phyloP scores from a whole-genome alignment of 306 rosid genomes.

The Citrullus amarus region DNA sequence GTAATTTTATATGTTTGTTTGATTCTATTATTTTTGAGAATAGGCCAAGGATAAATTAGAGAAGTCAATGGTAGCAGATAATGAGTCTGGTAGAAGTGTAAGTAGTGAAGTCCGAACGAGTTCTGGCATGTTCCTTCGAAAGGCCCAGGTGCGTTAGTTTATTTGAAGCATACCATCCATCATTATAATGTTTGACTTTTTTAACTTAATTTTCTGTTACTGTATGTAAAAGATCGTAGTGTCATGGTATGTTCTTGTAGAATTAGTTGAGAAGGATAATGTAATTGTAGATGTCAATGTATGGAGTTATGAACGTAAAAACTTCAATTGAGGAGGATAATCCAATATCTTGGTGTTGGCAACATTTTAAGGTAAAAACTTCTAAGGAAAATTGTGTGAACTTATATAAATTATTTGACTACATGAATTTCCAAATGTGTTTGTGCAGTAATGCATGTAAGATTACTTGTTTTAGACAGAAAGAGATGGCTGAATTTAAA shows the following conservation, averaged over 20 bases:
- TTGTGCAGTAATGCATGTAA: not conserved
- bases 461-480: not conserved
- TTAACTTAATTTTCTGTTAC: not conserved
- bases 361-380: not conserved
- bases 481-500: not conserved
- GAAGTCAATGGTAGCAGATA: conserved; percentile 93
- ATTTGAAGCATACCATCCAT: not conserved
- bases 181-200: not conserved
- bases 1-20: not conserved
- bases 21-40: conserved; percentile 1
- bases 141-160: conserved; percentile 48
- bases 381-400: not conserved
- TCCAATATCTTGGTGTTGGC: not conserved
- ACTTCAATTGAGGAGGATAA: too few species aligned
- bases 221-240: not conserved
- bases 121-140: conserved; percentile 84
- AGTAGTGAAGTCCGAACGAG: conserved; percentile 84
- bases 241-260: not conserved
- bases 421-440: not conserved
- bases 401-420: not conserved
- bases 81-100: conserved; percentile 80
- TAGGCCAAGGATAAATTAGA: conserved; percentile 86
- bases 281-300: not conserved
- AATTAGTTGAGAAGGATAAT: not conserved
- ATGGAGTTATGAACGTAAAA: not conserved